These are phyloP conservation scores for Amphirosellinia nigrospora DNA, from an alignment of 495 filamentous ascomycete genomes.

Conservation along the genomic window DNA sequence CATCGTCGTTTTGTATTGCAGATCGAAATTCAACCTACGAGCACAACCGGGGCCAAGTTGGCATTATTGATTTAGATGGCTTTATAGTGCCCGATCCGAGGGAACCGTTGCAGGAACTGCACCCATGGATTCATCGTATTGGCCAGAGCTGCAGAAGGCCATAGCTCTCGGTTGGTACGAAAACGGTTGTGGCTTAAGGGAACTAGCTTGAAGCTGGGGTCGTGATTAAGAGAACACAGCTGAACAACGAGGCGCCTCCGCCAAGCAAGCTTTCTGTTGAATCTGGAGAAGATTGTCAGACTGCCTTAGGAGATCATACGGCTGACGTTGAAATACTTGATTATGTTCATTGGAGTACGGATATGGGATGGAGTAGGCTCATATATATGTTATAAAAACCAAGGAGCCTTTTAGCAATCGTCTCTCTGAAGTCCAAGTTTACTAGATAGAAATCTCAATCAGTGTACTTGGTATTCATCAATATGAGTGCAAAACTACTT, in stretches of 20 bases:
- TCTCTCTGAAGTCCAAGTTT: neutral
- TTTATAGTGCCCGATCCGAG: neutral
- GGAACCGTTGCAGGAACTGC: neutral
- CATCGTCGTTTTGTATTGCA: neutral
- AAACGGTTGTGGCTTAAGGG: neutral
- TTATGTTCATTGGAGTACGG: neutral
- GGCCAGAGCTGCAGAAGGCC: neutral
- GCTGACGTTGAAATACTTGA: neutral
- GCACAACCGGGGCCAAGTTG: neutral
- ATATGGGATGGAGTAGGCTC: neutral
- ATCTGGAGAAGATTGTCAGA: constrained; percentile 19
- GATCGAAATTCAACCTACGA: neutral
- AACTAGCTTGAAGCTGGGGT: neutral
- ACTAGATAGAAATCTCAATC: neutral
- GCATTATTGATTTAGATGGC: neutral
- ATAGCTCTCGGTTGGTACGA: neutral
- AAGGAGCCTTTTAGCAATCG: neutral
- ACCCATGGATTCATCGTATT: neutral
- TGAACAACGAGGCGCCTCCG: constrained; percentile 7
- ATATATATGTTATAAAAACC: neutral
- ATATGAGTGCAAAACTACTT: constrained; percentile 6
- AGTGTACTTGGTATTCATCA: neutral
- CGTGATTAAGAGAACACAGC: constrained; percentile 17
- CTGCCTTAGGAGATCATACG: neutral
- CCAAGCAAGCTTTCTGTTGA: neutral